Evolutionary conservation across 2,329 filamentous ascomycete species (phyloP), one percentile per base, ranked within the genome.

Genomic region (Endocalyx cinctus): DNA sequence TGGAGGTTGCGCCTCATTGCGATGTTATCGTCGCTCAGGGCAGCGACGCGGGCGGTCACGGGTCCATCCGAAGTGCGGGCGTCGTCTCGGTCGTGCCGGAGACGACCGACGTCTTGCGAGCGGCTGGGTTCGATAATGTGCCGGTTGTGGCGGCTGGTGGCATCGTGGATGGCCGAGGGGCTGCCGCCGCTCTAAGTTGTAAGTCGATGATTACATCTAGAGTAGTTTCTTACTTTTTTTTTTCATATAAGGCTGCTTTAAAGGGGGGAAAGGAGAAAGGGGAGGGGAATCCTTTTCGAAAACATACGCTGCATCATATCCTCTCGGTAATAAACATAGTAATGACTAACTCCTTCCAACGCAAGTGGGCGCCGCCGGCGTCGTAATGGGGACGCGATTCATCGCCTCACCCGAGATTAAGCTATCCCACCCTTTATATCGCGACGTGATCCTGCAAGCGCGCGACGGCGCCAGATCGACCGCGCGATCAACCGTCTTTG

Each of bases 331-430:
- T n/a, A n/a, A n/a, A n/a, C n/a, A n/a, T n/a, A n/a, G n/a, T n/a
- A n/a, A n/a, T n/a, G n/a, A n/a, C n/a, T n/a, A n/a, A n/a, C n/a
- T n/a, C n/a, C n/a, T n/a, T n/a, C n/a, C 20, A n/a, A 23, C n/a
- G 10, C 54, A 61, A 1, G 58, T 77, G 1, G 74, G 75, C 0
- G 72, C 74, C 1, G 52, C 59, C 0, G 80, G 74, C 0, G 65
- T 70, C 0, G 74, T 67, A 0, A 66, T 85, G 63, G 82, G 82
- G 0, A 84, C 81, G 1, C 66, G 78, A 6, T 79, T 82, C 36
- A 65, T 84, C 1, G 77, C 76, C 0, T 47, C 60, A 1, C 47
- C 37, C 0, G 64, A 69, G 42, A 52, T 25, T 18, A 33, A 22
- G 23, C 10, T 15, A 5, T 17, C 27, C 5, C 31, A 33, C 22